These are phyloP conservation scores for Triticum aestivum DNA, from an alignment of 176 grass and related monocot genomes.

Conservation along the genomic window DNA sequence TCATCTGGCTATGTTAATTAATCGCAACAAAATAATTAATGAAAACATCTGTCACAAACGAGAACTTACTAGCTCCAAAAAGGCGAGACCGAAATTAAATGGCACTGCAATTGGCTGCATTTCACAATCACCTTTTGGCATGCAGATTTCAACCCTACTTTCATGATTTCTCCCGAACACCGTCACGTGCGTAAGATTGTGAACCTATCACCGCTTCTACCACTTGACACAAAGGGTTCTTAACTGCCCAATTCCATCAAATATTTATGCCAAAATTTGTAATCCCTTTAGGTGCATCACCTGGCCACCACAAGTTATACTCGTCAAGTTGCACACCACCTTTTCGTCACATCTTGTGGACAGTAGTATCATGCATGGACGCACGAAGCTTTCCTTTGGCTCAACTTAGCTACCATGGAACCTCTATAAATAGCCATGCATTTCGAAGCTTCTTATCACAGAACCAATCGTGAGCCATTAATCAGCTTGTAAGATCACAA, in stretches of 20 bases:
- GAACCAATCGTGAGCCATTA: neutral
- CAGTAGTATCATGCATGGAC: slow-evolving; percentile 6
- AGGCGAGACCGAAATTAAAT: neutral
- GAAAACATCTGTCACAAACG: neutral
- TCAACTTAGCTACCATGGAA: neutral
- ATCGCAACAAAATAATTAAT: neutral
- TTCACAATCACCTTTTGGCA: slow-evolving; percentile 28
- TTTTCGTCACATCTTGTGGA: slow-evolving; percentile 41
- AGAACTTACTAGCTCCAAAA: neutral
- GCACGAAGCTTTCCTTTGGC: neutral
- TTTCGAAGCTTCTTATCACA: neutral
- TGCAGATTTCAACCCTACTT: slow-evolving; percentile 5
- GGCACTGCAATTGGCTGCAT: slow-evolving; percentile 20
- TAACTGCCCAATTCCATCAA: neutral
- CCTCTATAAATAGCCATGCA: slow-evolving; percentile 47
- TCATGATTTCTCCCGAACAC: neutral
- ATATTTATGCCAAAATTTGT: slow-evolving; percentile 28
- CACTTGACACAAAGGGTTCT: slow-evolving; percentile 33
- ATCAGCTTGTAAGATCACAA: neutral
- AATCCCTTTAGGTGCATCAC: neutral
- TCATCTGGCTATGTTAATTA: neutral
- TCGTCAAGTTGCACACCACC: slow-evolving; percentile 35
- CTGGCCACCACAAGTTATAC: slow-evolving; percentile 30
- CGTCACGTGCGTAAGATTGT: slow-evolving; percentile 36
- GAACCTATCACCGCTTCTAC: slow-evolving; percentile 1